Base-by-base conservation (phyloP, 2,329 filamentous ascomycete species). In the Teratosphaeria epicoccoides region DNA sequence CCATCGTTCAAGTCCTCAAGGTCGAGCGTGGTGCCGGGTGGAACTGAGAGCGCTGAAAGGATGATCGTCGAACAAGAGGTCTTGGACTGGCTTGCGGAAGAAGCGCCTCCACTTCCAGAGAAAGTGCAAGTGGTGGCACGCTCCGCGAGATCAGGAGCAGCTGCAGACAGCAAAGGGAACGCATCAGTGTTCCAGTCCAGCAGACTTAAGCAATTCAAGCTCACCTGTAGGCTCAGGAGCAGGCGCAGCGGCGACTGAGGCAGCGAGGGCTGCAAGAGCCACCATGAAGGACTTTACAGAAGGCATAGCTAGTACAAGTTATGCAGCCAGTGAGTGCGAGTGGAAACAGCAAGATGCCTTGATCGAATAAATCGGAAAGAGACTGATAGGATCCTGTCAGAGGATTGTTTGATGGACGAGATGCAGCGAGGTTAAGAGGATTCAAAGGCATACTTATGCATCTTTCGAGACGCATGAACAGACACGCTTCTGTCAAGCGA, bases 21-120 rank as follows among this genome's bases (percentile, higher is more conserved):
- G 51, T 71, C 66, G 7, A 72, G 61, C 14, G 68, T 70, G 28
- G 59, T 61, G 17, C 66, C 64, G 4, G 69, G 60, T 6, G 70
- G 70, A 12, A 71, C 66, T 9, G 55, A 61, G 14, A 71, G 60
- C 53, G 65, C 63, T 49, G 58, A 61, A 5, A 74, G 63, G 24
- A 68, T 60, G 50, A 74, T 72, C 46, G 58, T 57, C 10, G 60
- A 57, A 51, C 60, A 62, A 20, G 65, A 64, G 11, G 54, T 56
- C 58, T 65, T 62, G 22, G 60, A 59, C 49, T 59, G 60, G 51
- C 57, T 65, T 24, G 61, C 61, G 12, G 59, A 55, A 25, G 63
- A 57, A 11, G 61, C 57, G 26, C 58, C 59, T 24, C 44, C 54
- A 20, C 50, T 55, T 17, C 58, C 61, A 20, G 63, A 64, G 56